A percentile compares a stretch with the other conserved stretches of the same genome.
phyloP scores from a whole-genome alignment of 495 filamentous ascomycete species.

The Xylaria curta region DNA sequence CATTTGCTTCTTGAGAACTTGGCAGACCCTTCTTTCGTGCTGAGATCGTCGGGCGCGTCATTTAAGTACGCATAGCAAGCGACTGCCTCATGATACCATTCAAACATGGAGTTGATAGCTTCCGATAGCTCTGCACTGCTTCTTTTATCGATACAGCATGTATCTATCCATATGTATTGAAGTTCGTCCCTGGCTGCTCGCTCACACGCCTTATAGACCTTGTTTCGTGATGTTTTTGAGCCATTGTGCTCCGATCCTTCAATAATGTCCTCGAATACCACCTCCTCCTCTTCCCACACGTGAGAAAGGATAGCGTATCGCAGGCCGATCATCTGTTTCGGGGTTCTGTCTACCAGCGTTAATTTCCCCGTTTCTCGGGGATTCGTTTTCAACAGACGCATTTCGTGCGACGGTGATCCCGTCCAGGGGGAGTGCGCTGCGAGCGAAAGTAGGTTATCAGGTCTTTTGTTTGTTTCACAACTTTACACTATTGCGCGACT shows the following conservation, averaged over 20 bases:
- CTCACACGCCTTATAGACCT: conserved; percentile 45
- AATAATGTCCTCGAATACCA: conserved; percentile 40
- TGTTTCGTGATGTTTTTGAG: conserved; percentile 27
- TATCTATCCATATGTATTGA: conserved; percentile 54
- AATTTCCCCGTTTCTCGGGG: neutral
- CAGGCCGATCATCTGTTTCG: conserved; percentile 28
- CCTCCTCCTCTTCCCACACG: conserved; percentile 43
- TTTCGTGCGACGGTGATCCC: conserved; percentile 10
- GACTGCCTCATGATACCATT: conserved; percentile 38
- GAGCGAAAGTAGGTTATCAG: neutral
- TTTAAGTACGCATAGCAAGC: conserved; percentile 29
- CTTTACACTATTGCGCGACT: neutral
- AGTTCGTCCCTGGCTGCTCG: conserved; percentile 35
- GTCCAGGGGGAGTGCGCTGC: neutral
- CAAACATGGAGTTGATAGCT: conserved; percentile 58
- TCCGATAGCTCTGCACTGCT: conserved; percentile 53
- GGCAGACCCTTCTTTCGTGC: neutral
- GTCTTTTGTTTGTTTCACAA: neutral
- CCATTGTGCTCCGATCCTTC: conserved; percentile 18
- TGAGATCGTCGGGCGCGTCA: conserved; percentile 10
- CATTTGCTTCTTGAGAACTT: conserved; percentile 15
- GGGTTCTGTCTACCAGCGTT: conserved; percentile 1
- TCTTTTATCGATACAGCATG: conserved; percentile 55
- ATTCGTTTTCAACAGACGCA: conserved; percentile 19
- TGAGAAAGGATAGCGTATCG: conserved; percentile 47